Conservation (phyloP, 306 rosid genomes). For the Sphenostylis stenocarpa region DNA sequence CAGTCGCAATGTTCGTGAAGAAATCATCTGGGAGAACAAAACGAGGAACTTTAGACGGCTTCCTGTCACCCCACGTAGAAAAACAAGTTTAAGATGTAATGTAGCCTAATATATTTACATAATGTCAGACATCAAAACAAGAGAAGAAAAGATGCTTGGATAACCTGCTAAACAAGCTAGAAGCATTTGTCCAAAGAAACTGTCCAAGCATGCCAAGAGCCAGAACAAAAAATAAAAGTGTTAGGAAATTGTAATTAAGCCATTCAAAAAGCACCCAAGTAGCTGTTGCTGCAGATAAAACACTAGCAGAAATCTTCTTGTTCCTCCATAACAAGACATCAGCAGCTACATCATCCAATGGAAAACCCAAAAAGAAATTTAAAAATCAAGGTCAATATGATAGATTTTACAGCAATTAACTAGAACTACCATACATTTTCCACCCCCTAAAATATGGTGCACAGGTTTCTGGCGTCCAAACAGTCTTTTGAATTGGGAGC, state of each 20-base stretch:
- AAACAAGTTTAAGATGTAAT: neutral
- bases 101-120: neutral
- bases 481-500: conserved; percentile 58
- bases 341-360: conserved; percentile 64
- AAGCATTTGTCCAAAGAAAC: conserved; percentile 77
- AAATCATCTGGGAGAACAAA: conserved; percentile 66
- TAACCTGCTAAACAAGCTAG: conserved; percentile 68
- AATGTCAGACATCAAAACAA: conserved; percentile 17
- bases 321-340: conserved; percentile 96
- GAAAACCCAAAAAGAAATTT: neutral
- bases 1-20: conserved; percentile 61
- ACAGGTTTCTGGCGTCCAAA: conserved; percentile 88
- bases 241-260: conserved; percentile 80
- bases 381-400: conserved; percentile 2
- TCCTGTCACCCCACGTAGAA: conserved; percentile 47
- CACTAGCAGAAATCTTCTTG: conserved; percentile 90
- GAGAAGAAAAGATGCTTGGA: conserved; percentile 28
- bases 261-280: conserved; percentile 93
- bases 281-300: conserved; percentile 67
- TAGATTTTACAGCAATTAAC: conserved; percentile 4
- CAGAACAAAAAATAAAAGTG: conserved; percentile 58
- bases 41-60: conserved; percentile 64
- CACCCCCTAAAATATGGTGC: conserved; percentile 84
- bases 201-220: conserved; percentile 75
- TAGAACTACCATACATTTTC: conserved; percentile 66